phyloP scores from a whole-genome alignment of 768 basidiomycete species.

The Tulasnella calospora region DNA sequence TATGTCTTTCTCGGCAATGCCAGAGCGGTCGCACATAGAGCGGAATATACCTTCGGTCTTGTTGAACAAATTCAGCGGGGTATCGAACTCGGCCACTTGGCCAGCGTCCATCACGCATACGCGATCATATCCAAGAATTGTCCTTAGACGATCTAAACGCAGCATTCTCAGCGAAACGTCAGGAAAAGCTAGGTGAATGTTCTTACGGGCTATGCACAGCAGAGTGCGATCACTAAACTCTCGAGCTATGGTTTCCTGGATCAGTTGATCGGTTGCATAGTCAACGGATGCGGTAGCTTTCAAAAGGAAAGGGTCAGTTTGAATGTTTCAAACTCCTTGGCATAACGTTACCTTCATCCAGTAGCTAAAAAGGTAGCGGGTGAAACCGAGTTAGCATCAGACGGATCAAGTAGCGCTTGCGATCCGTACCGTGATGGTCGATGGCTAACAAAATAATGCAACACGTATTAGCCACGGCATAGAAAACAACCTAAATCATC shows the following conservation, averaged over 20 bases:
- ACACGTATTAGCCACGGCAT: not conserved
- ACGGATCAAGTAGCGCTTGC: not conserved
- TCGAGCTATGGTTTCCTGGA: conserved; percentile 63
- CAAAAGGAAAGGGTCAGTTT: conserved; percentile 45
- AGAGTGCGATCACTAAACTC: conserved; percentile 80
- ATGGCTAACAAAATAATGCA: not conserved
- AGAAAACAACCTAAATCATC: conserved; percentile 30
- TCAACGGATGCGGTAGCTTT: conserved; percentile 90
- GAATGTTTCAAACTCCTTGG: not conserved
- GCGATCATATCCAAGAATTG: conserved; percentile 82
- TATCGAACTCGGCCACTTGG: conserved; percentile 62
- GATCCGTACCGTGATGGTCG: not conserved
- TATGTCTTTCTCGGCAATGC: conserved; percentile 69
- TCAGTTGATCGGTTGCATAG: conserved; percentile 83
- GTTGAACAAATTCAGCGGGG: conserved; percentile 61
- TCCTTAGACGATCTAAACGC: conserved; percentile 63
- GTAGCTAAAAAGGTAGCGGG: not conserved
- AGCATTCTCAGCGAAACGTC: conserved; percentile 31
- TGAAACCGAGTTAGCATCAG: not conserved
- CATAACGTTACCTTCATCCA: not conserved
- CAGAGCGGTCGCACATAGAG: conserved; percentile 81
- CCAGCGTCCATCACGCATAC: conserved; percentile 28
- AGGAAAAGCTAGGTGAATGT: conserved; percentile 36
- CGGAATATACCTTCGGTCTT: conserved; percentile 64
- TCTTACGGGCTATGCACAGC: conserved; percentile 65